These are phyloP conservation scores for Yamadazyma buinensis DNA, from an alignment of 1,139 yeast genomes.

Conservation along the genomic window DNA sequence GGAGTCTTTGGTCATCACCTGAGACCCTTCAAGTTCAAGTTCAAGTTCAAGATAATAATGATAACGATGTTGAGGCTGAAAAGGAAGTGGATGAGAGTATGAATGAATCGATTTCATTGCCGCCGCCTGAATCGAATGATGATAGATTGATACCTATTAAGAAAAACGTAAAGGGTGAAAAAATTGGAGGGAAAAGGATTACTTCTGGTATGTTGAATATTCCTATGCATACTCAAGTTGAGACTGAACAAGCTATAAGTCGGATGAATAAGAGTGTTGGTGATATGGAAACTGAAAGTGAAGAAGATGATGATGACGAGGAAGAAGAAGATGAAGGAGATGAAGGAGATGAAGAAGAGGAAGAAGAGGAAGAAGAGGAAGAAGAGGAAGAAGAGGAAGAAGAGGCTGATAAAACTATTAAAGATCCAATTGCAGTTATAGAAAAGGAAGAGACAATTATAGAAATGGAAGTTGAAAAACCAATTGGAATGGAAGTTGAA, in stretches of 20 bases:
- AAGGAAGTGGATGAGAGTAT: neutral
- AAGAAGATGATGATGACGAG: neutral
- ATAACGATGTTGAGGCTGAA: neutral
- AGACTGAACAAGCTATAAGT: constrained; percentile 16
- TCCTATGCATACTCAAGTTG: constrained; percentile 26
- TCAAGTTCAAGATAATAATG: neutral
- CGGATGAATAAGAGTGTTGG: constrained; percentile 6
- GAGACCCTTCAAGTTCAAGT: too few species aligned
- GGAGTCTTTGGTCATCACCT: neutral
- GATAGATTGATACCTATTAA: constrained; percentile 27
- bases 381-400: neutral
- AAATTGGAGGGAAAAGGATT: constrained; percentile 32
- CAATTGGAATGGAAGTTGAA: neutral
- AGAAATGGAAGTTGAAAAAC: neutral
- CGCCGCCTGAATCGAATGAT: constrained; percentile 29
- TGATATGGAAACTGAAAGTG: constrained; percentile 3
- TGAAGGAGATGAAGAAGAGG: neutral
- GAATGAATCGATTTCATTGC: constrained; percentile 20
- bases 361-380: neutral
- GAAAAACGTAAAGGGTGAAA: constrained; percentile 7
- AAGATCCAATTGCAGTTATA: neutral
- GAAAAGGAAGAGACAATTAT: neutral
- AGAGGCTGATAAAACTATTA: neutral
- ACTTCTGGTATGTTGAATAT: constrained; percentile 63
- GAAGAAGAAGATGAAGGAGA: constrained; percentile 1